Base-by-base conservation (phyloP, 2,329 filamentous ascomycete genomes). In the Nannizzia gypsea region DNA sequence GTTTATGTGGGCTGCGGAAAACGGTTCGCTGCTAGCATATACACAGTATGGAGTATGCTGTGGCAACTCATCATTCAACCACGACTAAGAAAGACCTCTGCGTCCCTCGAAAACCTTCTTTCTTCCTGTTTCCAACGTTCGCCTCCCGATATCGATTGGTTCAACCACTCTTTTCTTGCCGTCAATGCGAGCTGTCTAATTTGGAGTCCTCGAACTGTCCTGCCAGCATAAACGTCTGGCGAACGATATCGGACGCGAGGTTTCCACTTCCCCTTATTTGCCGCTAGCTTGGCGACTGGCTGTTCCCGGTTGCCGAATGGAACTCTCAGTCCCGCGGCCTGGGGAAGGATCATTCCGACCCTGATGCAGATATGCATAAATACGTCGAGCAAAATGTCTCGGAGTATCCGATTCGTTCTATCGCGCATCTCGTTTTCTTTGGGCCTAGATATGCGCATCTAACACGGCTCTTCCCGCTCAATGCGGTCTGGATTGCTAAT, bases 41-140 rank as follows among this genome's bases (percentile, higher is more conserved):
- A 61, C 24, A 22, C 36, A 44, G 17, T 22, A 38, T 52, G 28
- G 34, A 44, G 17, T 22, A 48, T 57, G 40, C 57, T 61, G 57
- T 57, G 57, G 56, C 57, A 57, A 48, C 11, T 8, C 40, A 40
- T 54, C 22, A 36, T 56, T 57, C 52, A 57, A 57, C 52, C 57
- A 57, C 57, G n/a, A 48, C 38, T 56, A 44, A 28, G 26, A 28
- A 48, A 38, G 56, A 34, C 17, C 26, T 38, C 44, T 40, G 55
- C 36, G 20, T 59, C 44, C 8, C 31, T 34, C 31, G 13, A n/a
- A 26, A 54, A 54, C 24, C 31, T 48, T 48, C 44, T 48, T 48
- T 48, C 44, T 22, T 55, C 26, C 42, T 57, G 44, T 56, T 54
- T 11, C 34, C 59, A 57, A 54, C 52, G 59, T 44, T 42, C 34